Conservation (phyloP, 176 grass and related monocot genomes). For the Neostapfia colusana region DNA sequence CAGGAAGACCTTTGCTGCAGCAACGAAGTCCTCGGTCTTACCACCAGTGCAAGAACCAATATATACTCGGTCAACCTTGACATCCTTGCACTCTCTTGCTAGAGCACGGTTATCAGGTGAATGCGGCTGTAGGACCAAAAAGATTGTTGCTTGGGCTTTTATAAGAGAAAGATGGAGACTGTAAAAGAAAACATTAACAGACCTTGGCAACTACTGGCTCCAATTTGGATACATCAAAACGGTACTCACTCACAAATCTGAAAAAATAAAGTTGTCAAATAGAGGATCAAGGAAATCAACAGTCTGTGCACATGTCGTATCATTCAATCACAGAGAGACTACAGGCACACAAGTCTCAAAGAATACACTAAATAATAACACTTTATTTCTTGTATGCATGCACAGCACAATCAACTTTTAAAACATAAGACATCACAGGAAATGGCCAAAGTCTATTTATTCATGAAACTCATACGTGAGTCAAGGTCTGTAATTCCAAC, state of each 20-base stretch:
- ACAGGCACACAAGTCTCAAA: neutral
- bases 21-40: conserved; percentile 90
- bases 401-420: conserved; percentile 5
- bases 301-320: neutral
- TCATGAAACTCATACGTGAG: too few relatives aligned
- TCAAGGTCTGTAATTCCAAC: neutral
- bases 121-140: conserved; percentile 67
- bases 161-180: neutral
- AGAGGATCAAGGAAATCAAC: conserved; percentile 13
- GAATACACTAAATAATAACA: neutral
- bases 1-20: conserved; percentile 87
- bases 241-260: conserved; percentile 88
- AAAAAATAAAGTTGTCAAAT: conserved; percentile 24
- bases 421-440: neutral
- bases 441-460: conserved; percentile 15
- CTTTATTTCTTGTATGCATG: conserved; percentile 1
- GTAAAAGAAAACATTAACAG: conserved; percentile 19
- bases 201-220: conserved; percentile 98
- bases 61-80: conserved; percentile 92
- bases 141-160: neutral
- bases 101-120: conserved; percentile 91
- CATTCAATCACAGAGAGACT: neutral
- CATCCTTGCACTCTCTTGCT: conserved; percentile 96
- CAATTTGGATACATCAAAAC: conserved; percentile 86
- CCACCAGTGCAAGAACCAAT: conserved; percentile 98